Base-by-base conservation (phyloP, 2,329 filamentous ascomycete species). In the Botryotinia convoluta region DNA sequence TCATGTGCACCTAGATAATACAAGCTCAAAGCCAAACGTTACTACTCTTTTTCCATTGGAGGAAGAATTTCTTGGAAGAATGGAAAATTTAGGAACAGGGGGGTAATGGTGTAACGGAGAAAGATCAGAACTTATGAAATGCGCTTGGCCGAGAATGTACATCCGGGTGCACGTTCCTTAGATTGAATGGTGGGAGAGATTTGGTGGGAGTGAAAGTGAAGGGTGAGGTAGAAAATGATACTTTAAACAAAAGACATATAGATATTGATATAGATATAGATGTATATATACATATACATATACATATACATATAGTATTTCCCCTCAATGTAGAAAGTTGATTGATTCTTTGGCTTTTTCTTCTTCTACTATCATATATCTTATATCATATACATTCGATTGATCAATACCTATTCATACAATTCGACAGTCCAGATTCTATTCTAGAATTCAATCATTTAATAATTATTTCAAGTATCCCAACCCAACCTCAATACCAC, bases 111-210 rank as follows among this genome's bases (percentile, higher is more conserved):
- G 29, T 12, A 35, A 35, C 32, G 32, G 32, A 32, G 57, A 35
- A 60, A 35, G 29, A 14, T 54, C 26, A 51, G 57, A 60, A 60
- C 16, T 16, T 29, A 1, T 29, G n/a, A 12, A 60, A 22, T 22
- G 32, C 32, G 18, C 29, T 35, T 60, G 57, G 8, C 57, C 57
- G 1, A 35, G 1, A 14, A 60, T 60, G 57, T 10, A 60, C 20
- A 60, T 60, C 57, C 32, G 37, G 35, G 60, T 61, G 68, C 68
- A 70, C 68, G 68, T 70, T 64, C 61, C 61, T 45, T 8, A 1
- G n/a, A 4, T 14, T 45, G 61, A 64, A 45, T 64, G 61, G 39
- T 64, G 61, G 61, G 61, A 44, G 60, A 42, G 35, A 37, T 14
- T 12, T 54, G 48, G 48, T 54, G 48, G 29, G 29, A 35, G 59